Base-by-base conservation (phyloP, 345 rosid genomes). In the Odontarrhena argentea region DNA sequence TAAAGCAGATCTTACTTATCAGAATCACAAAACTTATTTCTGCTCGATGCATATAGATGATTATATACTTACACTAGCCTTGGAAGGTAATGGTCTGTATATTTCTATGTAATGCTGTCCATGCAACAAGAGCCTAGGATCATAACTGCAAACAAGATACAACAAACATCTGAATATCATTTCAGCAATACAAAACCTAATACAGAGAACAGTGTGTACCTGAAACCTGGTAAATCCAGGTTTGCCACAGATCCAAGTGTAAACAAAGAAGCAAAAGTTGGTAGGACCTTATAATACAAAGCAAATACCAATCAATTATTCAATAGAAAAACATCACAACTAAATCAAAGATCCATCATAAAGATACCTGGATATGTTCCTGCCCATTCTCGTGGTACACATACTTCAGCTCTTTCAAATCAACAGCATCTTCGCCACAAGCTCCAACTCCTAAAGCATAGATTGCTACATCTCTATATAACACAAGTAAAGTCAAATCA, bases 371-470 rank as follows among this genome's bases (percentile, higher is more conserved):
- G 64, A 93, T 64, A 76, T 57, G 78, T 10, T 78, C 82, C 48
- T 81, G 93, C 0, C 97, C 98, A 2, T 82, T 59, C 69, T 80
- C 81, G 71, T 90, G 92, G 76, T 90, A 84, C 22, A 85, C 87
- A 75, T 64, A 90, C 45, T 90, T 86, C 11, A 93, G 87, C 80
- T 93, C 98, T 63, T 84, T 79, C 0, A 78, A 44, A 68, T 90
- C 94, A 64, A 83, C 68, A 8, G 94, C 87, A 71, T 90, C 79
- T 46, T 70, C 55, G 30, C 84, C 86, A 74, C 97, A 93, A 10
- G 96, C 94, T 53, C 97, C 98, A 25, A 90, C 60, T 52, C 98
- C 97, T 77, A 93, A 78, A 44, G 93, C 90, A 77, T 93, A 93
- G 44, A 90, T 26, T 14, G 79, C 94, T 22, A 69, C 91, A 63